Evolutionary conservation across 139 green algal genomes (phyloP), one percentile per base, ranked within the genome.

Genomic region (Chlamydomonas urium): DNA sequence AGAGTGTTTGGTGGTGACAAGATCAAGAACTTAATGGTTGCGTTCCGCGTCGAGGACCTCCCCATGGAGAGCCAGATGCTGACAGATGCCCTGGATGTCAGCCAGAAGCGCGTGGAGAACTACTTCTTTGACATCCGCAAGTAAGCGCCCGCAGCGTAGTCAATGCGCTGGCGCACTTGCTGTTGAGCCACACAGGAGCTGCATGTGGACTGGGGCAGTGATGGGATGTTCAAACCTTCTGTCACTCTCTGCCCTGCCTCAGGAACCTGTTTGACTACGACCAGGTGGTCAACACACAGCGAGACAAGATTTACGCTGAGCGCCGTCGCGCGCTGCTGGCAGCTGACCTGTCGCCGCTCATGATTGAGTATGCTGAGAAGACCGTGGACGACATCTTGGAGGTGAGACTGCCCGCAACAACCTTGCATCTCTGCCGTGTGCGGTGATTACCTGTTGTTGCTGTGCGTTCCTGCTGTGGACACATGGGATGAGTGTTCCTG

Each of bases 61-160:
- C 76, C 95, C 38, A 99, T 99, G 75, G 95, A 99, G 88, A 92
- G 79, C 70, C 75, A 90, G 58, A 98, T 99, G 93, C 91, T 99
- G 23, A 96, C 86, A 21, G 87, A 90, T 14, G 89, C 93, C 3
- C 88, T 99, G 38, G 88, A 98, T 73, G 91, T 93, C 29, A 93
- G 95, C 14, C 95, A 99, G 86, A 92, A 92, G 75, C 95, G 97
- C 74, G 93, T 95, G 10, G 93, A 99, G 86, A 83, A 85, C 17
- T 99, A 98, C 83, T 99, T 98, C 77, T 99, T 96, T 73, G 95
- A 99, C 84, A 96, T 97, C 71, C 87, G 95, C 66, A 96, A 96
- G 86, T 38, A 62, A 42, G 60, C n/a, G n/a, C 17, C 45, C 14
- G 45, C 14, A n/a, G n/a, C n/a, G n/a, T n/a, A n/a, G n/a, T n/a